These are phyloP conservation scores for Russula emetica DNA, from an alignment of 768 basidiomycete genomes.

Conservation along the genomic window DNA sequence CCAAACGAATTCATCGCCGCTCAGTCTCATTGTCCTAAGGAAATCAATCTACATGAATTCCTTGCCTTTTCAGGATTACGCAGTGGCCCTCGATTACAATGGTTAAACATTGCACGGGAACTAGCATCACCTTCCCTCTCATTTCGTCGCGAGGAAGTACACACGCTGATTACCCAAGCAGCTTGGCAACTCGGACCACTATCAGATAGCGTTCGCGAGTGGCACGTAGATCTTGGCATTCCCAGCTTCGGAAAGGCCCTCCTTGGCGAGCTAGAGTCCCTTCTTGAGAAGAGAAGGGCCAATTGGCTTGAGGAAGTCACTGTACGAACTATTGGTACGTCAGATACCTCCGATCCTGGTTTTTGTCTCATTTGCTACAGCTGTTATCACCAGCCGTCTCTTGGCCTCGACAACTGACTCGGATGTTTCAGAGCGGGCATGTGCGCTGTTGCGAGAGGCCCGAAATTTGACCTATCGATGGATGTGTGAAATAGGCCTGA, in stretches of 20 bases:
- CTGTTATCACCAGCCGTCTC: slow-evolving; percentile 9
- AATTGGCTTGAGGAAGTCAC: slow-evolving; percentile 40
- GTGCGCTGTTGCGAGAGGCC: slow-evolving; percentile 9
- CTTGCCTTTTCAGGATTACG: slow-evolving; percentile 45
- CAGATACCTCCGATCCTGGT: neutral
- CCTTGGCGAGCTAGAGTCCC: slow-evolving; percentile 36
- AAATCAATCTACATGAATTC: slow-evolving; percentile 45
- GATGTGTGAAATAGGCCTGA: slow-evolving; percentile 4
- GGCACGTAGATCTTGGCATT: slow-evolving; percentile 40
- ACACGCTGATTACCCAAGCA: slow-evolving; percentile 43
- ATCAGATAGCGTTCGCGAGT: slow-evolving; percentile 29
- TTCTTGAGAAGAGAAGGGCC: slow-evolving; percentile 36
- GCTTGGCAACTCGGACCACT: slow-evolving; percentile 42
- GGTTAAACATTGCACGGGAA: slow-evolving; percentile 48
- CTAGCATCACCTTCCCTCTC: slow-evolving; percentile 39
- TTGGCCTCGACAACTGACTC: slow-evolving; percentile 8
- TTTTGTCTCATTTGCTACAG: neutral
- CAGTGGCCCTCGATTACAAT: slow-evolving; percentile 44
- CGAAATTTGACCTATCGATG: slow-evolving; percentile 11
- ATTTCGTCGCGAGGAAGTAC: slow-evolving; percentile 40
- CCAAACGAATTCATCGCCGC: slow-evolving; percentile 42
- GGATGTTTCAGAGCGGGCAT: neutral
- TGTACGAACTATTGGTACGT: slow-evolving; percentile 20
- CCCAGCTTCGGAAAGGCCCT: slow-evolving; percentile 37
- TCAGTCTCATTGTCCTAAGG: slow-evolving; percentile 41